phyloP scores from a whole-genome alignment of 768 basidiomycete species.

The Gymnopilus dilepis region DNA sequence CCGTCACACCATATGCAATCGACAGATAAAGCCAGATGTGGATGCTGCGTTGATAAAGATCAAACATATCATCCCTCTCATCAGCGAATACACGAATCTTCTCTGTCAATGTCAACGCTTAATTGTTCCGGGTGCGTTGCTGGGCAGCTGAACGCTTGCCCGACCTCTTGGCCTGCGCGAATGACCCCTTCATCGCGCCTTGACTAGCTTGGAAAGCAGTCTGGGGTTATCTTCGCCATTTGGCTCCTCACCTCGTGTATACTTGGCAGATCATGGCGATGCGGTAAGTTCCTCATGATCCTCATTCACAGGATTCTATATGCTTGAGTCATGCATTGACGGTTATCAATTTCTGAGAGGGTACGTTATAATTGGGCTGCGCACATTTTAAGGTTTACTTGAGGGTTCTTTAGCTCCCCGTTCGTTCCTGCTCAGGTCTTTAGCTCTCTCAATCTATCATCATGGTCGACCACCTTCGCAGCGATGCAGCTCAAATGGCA shows the following conservation, averaged over 20 bases:
- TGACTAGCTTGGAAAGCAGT: neutral
- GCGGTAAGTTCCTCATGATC: neutral
- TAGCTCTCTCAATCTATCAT: neutral
- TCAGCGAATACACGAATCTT: neutral
- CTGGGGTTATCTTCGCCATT: neutral
- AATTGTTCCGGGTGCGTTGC: neutral
- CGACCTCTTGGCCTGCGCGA: neutral
- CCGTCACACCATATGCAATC: too few species aligned
- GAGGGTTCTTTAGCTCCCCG: neutral
- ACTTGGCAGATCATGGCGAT: conserved; percentile 3
- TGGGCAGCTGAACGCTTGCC: neutral
- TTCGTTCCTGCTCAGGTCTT: neutral
- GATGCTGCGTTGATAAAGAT: neutral
- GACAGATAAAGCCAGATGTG: neutral
- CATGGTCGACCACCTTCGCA: conserved; percentile 14
- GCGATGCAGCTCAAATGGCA: conserved; percentile 16
- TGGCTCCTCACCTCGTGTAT: neutral
- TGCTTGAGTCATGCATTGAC: neutral
- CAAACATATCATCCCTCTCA: neutral
- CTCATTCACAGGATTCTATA: neutral
- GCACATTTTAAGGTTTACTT: neutral
- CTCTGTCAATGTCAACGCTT: neutral
- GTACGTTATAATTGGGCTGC: neutral
- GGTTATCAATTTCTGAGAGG: neutral
- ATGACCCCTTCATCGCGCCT: neutral